Conservation (phyloP, 2,329 filamentous ascomycete genomes). For the Alternaria novae-zelandiae region DNA sequence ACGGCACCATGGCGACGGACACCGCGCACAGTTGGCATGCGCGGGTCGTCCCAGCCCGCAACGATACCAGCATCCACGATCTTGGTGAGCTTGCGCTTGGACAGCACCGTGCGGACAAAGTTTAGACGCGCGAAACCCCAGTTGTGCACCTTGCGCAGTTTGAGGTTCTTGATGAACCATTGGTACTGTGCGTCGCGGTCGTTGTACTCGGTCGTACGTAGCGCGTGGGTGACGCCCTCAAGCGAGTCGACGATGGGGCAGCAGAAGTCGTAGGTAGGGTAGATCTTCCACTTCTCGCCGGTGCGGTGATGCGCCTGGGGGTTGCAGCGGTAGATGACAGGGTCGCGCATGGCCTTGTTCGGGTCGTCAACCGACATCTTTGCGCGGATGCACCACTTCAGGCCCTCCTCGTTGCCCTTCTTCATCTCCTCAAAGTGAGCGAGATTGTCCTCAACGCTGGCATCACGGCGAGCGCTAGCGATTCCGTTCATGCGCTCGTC, state of each 20-base stretch:
- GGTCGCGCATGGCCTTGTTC: conserved; percentile 95
- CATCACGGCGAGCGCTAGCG: conserved; percentile 79
- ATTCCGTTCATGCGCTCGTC: conserved; percentile 84
- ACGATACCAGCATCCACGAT: conserved; percentile 78
- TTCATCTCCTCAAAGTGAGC: conserved; percentile 94
- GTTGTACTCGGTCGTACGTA: conserved; percentile 85
- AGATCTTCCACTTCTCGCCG: conserved; percentile 80
- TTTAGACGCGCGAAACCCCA: conserved; percentile 88
- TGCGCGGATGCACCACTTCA: conserved; percentile 88
- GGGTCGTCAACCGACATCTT: conserved; percentile 91
- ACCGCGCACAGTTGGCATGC: conserved; percentile 84
- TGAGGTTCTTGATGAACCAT: conserved; percentile 79
- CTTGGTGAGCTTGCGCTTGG: conserved; percentile 85
- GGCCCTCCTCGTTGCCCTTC: conserved; percentile 77
- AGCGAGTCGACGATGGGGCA: conserved; percentile 81
- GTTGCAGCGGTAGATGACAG: conserved; percentile 97
- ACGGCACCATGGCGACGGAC: conserved; percentile 81
- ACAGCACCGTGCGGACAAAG: conserved; percentile 81
- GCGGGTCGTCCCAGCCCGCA: conserved; percentile 85
- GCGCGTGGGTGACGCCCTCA: conserved; percentile 83
- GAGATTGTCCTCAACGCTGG: conserved; percentile 81
- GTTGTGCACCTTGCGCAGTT: conserved; percentile 78
- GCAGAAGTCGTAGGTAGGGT: conserved; percentile 86
- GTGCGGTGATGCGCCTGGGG: conserved; percentile 76
- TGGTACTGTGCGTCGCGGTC: conserved; percentile 87